Percentiles rank a stretch among this genome's conserved stretches.
These are phyloP conservation scores for Vanrija pseudolonga DNA, from an alignment of 1,284 basidiomycete species.

Conservation along the genomic window DNA sequence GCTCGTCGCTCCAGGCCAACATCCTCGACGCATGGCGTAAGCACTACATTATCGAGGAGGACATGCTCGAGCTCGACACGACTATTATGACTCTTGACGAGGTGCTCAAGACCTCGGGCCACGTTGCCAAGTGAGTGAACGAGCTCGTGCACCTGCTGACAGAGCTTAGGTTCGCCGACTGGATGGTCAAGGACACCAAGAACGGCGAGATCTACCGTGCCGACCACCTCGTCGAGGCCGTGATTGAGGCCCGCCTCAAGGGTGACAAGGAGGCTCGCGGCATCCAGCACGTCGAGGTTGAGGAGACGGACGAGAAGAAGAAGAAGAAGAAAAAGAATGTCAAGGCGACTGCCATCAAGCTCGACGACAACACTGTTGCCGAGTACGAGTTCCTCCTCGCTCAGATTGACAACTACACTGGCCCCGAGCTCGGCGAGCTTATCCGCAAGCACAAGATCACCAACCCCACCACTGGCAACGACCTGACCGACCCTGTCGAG, in stretches of 20 bases:
- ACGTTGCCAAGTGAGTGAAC: slow-evolving; percentile 70
- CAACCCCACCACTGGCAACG: slow-evolving; percentile 90
- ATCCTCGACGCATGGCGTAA: slow-evolving; percentile 95
- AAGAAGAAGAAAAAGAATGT: slow-evolving; percentile 80
- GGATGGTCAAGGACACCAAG: slow-evolving; percentile 96
- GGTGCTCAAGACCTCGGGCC: slow-evolving; percentile 96
- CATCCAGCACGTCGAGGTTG: slow-evolving; percentile 54
- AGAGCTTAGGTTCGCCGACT: slow-evolving; percentile 72
- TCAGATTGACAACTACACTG: slow-evolving; percentile 92
- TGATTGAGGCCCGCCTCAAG: slow-evolving; percentile 82
- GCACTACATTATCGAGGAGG: slow-evolving; percentile 97
- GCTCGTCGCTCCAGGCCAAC: slow-evolving; percentile 93
- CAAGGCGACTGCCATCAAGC: slow-evolving; percentile 70
- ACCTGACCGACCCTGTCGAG: slow-evolving; percentile 84
- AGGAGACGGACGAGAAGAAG: slow-evolving; percentile 61
- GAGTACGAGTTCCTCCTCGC: slow-evolving; percentile 83
- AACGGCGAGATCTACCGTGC: slow-evolving; percentile 96
- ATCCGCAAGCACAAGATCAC: slow-evolving; percentile 77
- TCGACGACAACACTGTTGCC: slow-evolving; percentile 69
- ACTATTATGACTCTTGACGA: slow-evolving; percentile 94
- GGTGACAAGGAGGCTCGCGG: slow-evolving; percentile 93
- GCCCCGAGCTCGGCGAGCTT: slow-evolving; percentile 81
- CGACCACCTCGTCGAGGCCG: slow-evolving; percentile 93
- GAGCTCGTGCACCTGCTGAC: slow-evolving; percentile 1
- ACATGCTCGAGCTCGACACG: slow-evolving; percentile 98